A percentile compares a stretch with the other conserved stretches of the same genome.
phyloP scores from a whole-genome alignment of 768 basidiomycete species.

The Lactarius indigo region DNA sequence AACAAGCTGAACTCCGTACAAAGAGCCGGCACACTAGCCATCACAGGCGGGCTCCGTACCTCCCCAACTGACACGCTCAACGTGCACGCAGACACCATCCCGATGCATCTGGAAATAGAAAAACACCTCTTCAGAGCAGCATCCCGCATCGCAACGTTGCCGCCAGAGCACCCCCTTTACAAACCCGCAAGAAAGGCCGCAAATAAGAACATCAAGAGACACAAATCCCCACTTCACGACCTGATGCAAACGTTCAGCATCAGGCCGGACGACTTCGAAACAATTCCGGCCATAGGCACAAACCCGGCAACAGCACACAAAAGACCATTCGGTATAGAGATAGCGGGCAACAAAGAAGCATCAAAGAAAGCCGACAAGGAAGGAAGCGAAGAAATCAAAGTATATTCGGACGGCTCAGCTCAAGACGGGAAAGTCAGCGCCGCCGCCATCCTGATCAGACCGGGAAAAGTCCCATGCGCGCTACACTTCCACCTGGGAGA shows the following conservation, averaged over 20 bases:
- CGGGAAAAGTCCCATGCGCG: background rate
- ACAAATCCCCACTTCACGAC: constrained; percentile 19
- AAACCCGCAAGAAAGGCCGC: background rate
- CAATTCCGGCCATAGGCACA: background rate
- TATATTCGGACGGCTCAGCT: constrained; percentile 29
- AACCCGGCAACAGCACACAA: background rate
- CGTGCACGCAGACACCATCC: no score
- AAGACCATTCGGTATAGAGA: background rate
- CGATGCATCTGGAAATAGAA: no score
- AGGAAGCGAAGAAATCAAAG: background rate
- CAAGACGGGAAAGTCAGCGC: background rate
- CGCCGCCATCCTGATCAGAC: background rate
- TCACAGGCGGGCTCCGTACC: no score
- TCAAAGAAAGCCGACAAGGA: background rate
- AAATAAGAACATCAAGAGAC: background rate
- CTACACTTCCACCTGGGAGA: background rate
- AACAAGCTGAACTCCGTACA: no score
- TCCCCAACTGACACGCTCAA: no score
- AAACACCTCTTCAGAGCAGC: no score
- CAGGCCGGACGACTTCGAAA: background rate
- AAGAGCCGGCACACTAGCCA: no score
- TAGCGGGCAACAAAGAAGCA: background rate
- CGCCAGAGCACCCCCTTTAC: constrained; percentile 16
- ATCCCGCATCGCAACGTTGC: constrained; percentile 23
- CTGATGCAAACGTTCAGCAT: constrained; percentile 15